phyloP scores from a whole-genome alignment of 1,139 yeast species.

The Saccharomyces hybrid region DNA sequence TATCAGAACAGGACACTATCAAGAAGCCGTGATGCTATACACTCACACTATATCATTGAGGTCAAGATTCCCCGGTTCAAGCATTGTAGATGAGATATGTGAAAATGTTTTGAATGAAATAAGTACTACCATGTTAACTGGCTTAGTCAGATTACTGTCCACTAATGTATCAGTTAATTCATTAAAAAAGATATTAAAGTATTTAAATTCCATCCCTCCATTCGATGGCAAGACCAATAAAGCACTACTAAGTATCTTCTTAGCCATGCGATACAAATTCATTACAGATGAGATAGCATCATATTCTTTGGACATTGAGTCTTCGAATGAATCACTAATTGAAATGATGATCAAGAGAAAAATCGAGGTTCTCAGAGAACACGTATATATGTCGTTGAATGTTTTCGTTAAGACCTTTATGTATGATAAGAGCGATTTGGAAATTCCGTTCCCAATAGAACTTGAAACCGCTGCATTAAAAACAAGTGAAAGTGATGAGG shows the following conservation, averaged over 20 bases:
- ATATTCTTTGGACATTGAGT: constrained; percentile 36
- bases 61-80: constrained; percentile 59
- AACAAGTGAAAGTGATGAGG: neutral
- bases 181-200: constrained; percentile 69
- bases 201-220: constrained; percentile 58
- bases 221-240: constrained; percentile 32
- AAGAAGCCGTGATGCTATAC: constrained; percentile 56
- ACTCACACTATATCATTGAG: constrained; percentile 60
- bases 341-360: constrained; percentile 69
- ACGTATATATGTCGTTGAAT: constrained; percentile 25
- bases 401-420: constrained; percentile 20
- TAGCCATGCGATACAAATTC: constrained; percentile 52
- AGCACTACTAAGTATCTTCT: constrained; percentile 38
- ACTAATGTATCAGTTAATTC: constrained; percentile 74
- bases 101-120: constrained; percentile 50
- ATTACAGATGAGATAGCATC: constrained; percentile 52
- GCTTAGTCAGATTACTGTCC: constrained; percentile 58
- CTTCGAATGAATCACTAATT: constrained; percentile 35
- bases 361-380: constrained; percentile 77
- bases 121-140: constrained; percentile 51
- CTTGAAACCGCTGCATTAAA: neutral
- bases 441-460: constrained; percentile 13
- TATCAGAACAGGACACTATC: constrained; percentile 77
- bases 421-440: constrained; percentile 9
- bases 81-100: constrained; percentile 49